phyloP scores from a whole-genome alignment of 2,329 filamentous ascomycete species.

The Trichoderma lentiforme region DNA sequence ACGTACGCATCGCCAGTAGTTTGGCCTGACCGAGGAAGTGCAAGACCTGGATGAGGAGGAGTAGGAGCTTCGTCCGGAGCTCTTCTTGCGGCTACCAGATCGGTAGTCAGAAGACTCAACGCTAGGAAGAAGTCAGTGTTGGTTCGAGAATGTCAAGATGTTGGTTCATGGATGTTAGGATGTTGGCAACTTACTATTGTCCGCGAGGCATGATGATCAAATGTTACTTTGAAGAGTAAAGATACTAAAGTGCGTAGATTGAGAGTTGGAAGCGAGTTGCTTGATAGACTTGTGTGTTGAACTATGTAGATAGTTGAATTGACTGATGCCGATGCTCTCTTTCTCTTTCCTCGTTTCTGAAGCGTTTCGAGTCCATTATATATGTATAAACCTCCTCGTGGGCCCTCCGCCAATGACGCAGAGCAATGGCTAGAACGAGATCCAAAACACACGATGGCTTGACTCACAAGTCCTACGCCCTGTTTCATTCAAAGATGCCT shows the following conservation, averaged over 20 bases:
- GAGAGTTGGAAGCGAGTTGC: not conserved
- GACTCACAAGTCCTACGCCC: slow-evolving; percentile 13
- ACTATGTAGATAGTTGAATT: not conserved
- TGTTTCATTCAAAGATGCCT: not conserved
- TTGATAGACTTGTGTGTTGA: not conserved
- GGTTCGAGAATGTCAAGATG: not conserved
- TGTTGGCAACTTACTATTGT: not conserved
- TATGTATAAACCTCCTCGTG: not conserved
- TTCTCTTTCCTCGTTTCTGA: not conserved
- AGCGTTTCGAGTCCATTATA: not conserved
- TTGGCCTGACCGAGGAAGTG: not conserved
- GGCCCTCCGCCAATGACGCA: not conserved
- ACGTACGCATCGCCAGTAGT: slow-evolving; percentile 22
- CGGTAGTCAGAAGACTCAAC: not conserved
- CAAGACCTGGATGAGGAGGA: not conserved
- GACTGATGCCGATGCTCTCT: not conserved
- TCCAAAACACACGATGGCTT: not conserved
- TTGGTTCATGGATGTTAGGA: not conserved
- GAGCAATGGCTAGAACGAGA: not conserved
- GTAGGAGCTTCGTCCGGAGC: not conserved
- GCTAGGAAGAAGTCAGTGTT: slow-evolving; percentile 1
- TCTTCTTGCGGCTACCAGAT: not conserved
- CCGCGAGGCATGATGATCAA: not conserved
- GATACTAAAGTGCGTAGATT: not conserved
- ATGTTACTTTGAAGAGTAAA: not conserved